Base-by-base conservation (phyloP, 257 asterid species). In the Solanum rostratum region DNA sequence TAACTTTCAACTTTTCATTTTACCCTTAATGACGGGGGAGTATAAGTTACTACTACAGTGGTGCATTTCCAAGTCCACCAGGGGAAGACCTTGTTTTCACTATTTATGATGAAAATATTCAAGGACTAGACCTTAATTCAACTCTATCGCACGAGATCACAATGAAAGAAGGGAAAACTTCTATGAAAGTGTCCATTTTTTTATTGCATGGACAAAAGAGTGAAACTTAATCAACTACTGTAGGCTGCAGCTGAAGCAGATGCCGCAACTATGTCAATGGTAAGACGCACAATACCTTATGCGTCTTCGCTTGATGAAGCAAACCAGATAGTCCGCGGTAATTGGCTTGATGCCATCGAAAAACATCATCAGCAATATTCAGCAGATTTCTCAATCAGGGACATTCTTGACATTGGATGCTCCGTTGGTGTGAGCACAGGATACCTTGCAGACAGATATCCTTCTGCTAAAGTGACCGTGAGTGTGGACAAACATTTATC, bases 191-290 rank as follows among this genome's bases (percentile, higher is more conserved):
- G 50, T 15, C 10, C 4, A 6, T 29, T 29, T 65, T 65, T 37
- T 65, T 29, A 30, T 66, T 66, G 74, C 46, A 29, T 66, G 74
- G 20, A 12, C 33, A n/a, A 27, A 5, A 2, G 37, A 70, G 37
- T 43, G 80, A 71, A 41, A 49, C 55, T 22, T 46, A 74, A 76
- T 82, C 86, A 54, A 59, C 20, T 81, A n/a, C 49, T 29, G 86
- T 83, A 96, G 98, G 99, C 99, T 84, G 99, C 99, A 83, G 99
- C 99, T 33, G 99, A 96, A 92, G 99, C 93, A 65, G 99, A 96
- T 87, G 89, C 99, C 14, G 98, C 99, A 52, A 94, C 98, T 39
- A 92, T 96, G 98, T 93, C 99, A 6, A 93, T 94, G 94, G 87
- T 89, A 84, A 91, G 94, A 83, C 90, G 98, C 71, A 87, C 98